These are phyloP conservation scores for Rutidosis leptorrhynchoides DNA, from an alignment of 129 eudicot genomes.

Conservation along the genomic window DNA sequence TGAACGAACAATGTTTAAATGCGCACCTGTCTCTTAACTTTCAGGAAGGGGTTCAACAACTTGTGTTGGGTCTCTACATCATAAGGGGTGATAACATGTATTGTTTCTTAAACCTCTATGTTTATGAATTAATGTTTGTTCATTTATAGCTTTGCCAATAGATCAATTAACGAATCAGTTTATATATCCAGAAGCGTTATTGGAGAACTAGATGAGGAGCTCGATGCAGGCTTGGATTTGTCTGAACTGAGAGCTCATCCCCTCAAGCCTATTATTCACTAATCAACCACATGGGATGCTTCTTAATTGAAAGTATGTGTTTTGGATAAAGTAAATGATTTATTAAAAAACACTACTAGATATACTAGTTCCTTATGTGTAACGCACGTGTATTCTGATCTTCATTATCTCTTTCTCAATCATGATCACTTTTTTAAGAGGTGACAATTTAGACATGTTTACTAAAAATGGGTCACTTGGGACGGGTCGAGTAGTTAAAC, in stretches of 20 bases:
- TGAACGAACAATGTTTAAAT: too few relatives aligned
- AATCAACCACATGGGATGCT: conserved; percentile 25
- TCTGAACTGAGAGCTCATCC: conserved; percentile 89
- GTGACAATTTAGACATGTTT: too few relatives aligned
- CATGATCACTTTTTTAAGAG: too few relatives aligned
- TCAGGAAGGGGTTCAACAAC: conserved; percentile 94
- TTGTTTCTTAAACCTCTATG: not conserved
- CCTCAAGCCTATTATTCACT: conserved; percentile 84
- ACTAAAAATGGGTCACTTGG: too few relatives aligned
- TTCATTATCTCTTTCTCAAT: too few relatives aligned
- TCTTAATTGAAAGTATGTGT: not conserved
- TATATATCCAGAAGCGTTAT: conserved; percentile 64
- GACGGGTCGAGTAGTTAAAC: too few relatives aligned
- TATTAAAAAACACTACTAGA: not conserved
- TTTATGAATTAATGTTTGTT: conserved; percentile 8
- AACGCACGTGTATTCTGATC: too few relatives aligned
- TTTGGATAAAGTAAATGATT: conserved; percentile 6
- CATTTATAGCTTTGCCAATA: not conserved
- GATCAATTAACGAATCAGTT: not conserved
- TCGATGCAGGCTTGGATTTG: conserved; percentile 68
- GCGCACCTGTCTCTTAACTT: conserved; percentile 18
- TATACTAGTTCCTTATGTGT: too few relatives aligned
- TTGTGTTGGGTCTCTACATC: conserved; percentile 86
- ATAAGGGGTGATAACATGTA: conserved; percentile 95
- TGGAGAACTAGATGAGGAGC: conserved; percentile 64